Percentiles rank a stretch among this genome's conserved stretches.
These are phyloP conservation scores for Cladosporium sp. DNA, from an alignment of 2,329 filamentous ascomycete genomes.

Conservation along the genomic window DNA sequence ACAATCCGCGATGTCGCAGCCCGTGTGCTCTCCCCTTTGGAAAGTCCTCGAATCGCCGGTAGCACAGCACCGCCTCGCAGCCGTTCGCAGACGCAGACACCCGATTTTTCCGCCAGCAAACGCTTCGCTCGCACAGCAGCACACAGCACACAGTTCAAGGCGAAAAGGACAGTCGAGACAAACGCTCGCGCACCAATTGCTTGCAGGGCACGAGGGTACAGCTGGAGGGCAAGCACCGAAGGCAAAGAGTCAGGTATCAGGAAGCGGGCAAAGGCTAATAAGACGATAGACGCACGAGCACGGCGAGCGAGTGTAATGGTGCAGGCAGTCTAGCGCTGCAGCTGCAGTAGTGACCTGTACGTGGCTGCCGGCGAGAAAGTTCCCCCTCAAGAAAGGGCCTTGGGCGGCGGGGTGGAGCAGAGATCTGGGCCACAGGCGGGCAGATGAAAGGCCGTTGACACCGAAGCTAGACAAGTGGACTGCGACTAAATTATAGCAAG, in stretches of 20 bases:
- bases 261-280: background rate
- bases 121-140: constrained; percentile 4
- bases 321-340: constrained; percentile 1
- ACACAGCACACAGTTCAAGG: background rate
- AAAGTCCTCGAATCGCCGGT: background rate
- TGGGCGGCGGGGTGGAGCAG: constrained; percentile 4
- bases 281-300: constrained; percentile 5
- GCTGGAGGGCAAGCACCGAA: background rate
- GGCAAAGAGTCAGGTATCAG: constrained; percentile 5
- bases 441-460: constrained; percentile 2
- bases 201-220: background rate
- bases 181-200: background rate
- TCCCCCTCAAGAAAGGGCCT: background rate
- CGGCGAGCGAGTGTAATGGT: constrained; percentile 8
- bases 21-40: background rate
- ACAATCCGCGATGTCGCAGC: constrained; percentile 2
- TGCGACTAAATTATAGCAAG: constrained; percentile 9
- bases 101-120: constrained; percentile 1
- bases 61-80: constrained; percentile 10
- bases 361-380: constrained; percentile 8
- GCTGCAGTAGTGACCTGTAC: background rate
- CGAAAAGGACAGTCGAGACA: background rate
- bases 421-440: constrained; percentile 2
- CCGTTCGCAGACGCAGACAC: constrained; percentile 17
- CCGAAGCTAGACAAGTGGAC: constrained; percentile 5